A percentile compares a stretch with the other conserved stretches of the same genome.
These are phyloP conservation scores for Phytophthora pini DNA, from an alignment of 352 stramenopile genomes.

Conservation along the genomic window DNA sequence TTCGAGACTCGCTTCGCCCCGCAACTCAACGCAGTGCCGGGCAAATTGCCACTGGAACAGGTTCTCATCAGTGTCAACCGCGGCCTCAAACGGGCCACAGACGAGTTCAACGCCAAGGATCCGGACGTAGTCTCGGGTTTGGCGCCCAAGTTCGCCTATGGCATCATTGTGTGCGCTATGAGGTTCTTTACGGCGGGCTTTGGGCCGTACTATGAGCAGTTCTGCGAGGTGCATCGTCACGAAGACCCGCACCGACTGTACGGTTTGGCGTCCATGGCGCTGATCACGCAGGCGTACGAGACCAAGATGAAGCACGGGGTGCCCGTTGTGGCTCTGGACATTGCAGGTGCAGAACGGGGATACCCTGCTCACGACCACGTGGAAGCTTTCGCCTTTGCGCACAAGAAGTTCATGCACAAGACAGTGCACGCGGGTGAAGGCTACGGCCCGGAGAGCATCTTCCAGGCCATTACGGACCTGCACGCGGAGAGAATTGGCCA, in stretches of 20 bases:
- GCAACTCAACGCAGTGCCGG: slow-evolving; percentile 75
- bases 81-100: slow-evolving; percentile 63
- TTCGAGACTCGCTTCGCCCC: slow-evolving; percentile 90
- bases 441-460: slow-evolving; percentile 90
- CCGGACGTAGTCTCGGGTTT: slow-evolving; percentile 51
- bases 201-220: slow-evolving; percentile 85
- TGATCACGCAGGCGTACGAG: slow-evolving; percentile 82
- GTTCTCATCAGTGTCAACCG: slow-evolving; percentile 75
- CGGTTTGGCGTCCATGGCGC: slow-evolving; percentile 80
- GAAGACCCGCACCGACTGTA: slow-evolving; percentile 82
- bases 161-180: slow-evolving; percentile 92
- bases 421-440: slow-evolving; percentile 90
- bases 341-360: slow-evolving; percentile 80
- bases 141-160: slow-evolving; percentile 78
- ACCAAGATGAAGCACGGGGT: slow-evolving; percentile 72
- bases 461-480: slow-evolving; percentile 86
- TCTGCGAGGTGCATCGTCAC: slow-evolving; percentile 80
- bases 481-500: slow-evolving; percentile 89
- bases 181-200: slow-evolving; percentile 86
- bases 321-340: slow-evolving; percentile 88
- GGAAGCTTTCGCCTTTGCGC: slow-evolving; percentile 85
- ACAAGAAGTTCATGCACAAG: slow-evolving; percentile 91
- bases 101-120: slow-evolving; percentile 72
- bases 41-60: slow-evolving; percentile 70
- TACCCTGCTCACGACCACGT: slow-evolving; percentile 84